Base-by-base conservation (phyloP, 306 rosid genomes). In the Quercus mongolica region DNA sequence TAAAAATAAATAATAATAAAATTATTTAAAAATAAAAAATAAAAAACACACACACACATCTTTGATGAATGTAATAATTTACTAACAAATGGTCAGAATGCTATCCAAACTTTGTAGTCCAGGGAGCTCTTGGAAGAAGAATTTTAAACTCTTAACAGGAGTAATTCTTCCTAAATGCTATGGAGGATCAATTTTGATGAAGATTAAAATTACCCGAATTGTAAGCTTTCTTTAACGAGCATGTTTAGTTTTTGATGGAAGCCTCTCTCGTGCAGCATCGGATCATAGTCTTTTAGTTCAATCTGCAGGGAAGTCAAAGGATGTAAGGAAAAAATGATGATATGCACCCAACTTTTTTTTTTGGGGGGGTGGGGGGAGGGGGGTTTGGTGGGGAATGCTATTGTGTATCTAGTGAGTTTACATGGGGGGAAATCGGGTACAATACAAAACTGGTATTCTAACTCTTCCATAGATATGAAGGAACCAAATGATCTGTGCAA, bases 231-330 rank as follows among this genome's bases (percentile, higher is more conserved):
- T 85, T 87, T 81, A 72, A 92, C 91, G 23, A 92, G 90, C 82
- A 77, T 63, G 75, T 89, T 92, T 65, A 92, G 81, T 61, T 87
- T 89, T 87, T 80, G 88, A 88, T 90, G 97, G 83, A 92, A 84
- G 51, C 95, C 97, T 86, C 93, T 86, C 79, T 89, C 94, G 79
- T 89, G 97, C 79, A 87, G 83, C 92, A 89, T 9, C 1, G 97
- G 97, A 65, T 90, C 90, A 76, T 90, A 92, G 79, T 82, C 88
- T 67, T 82, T 72, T 55, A 85, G 82, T 41, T 86, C 92, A 57
- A 92, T 80, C 97, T 92, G 91, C 91, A 55, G 13, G 71, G 20
- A 51, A 44, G n/a, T 19, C 1, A 81, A 76, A 64, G 38, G 71
- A 63, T 25, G 30, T 44, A 38, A 38, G 49, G 41, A 26, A 49